Conservation (phyloP, 129 eudicot genomes). For the Chrysanthemum seticuspe region DNA sequence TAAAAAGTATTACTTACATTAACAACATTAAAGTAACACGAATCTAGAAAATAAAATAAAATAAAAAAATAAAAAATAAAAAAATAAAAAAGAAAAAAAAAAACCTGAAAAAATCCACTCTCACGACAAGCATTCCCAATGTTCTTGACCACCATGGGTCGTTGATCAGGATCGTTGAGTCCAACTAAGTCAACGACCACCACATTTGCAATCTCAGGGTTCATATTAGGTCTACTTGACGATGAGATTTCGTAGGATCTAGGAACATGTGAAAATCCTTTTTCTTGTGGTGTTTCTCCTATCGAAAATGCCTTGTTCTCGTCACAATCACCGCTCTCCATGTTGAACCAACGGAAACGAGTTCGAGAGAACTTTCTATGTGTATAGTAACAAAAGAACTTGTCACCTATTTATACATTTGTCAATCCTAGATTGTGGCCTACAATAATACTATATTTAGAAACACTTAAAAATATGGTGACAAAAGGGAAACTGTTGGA, state of each 20-base stretch:
- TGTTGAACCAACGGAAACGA: not conserved
- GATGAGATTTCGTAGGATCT: slow-evolving; percentile 42
- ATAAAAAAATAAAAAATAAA: too few relatives aligned
- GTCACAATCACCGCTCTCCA: slow-evolving; percentile 30
- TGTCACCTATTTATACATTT: slow-evolving; percentile 4
- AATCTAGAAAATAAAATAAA: not conserved
- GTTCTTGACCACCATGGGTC: slow-evolving; percentile 28
- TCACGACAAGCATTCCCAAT: slow-evolving; percentile 47
- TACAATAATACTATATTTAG: slow-evolving; percentile 7
- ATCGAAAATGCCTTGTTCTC: slow-evolving; percentile 32
- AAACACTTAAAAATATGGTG: slow-evolving; percentile 6
- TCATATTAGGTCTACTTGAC: slow-evolving; percentile 30
- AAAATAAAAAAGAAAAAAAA: not conserved
- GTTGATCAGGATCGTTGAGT: slow-evolving; percentile 32
- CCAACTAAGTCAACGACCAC: slow-evolving; percentile 49
- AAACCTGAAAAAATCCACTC: slow-evolving; percentile 67
- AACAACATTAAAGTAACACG: not conserved
- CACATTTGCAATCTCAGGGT: slow-evolving; percentile 29
- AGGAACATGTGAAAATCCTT: slow-evolving; percentile 46
- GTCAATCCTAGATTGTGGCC: too few relatives aligned
- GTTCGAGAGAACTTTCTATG: not conserved
- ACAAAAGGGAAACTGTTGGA: not conserved
- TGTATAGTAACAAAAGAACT: not conserved
- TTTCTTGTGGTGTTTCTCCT: slow-evolving; percentile 63
- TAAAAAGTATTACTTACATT: too few relatives aligned